A percentile compares a stretch with the other conserved stretches of the same genome.
Conservation (phyloP, 805 yeast species). For the Schwanniomyces pseudopolymorphus region DNA sequence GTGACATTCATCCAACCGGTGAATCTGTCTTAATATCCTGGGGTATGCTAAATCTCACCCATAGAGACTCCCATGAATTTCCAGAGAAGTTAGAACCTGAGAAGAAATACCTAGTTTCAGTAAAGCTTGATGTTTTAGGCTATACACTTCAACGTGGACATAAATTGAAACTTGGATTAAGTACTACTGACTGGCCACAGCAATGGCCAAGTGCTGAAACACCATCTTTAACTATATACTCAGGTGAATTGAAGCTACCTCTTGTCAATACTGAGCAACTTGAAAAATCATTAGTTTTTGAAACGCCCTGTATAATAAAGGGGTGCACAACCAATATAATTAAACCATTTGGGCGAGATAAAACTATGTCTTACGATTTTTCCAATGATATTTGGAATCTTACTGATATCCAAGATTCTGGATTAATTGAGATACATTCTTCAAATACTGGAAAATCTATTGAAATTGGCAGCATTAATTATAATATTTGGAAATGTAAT, state of each 20-base stretch:
- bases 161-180: constrained; percentile 37
- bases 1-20: constrained; percentile 41
- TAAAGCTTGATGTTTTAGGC: constrained; percentile 43
- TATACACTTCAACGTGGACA: constrained; percentile 35
- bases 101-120: constrained; percentile 28
- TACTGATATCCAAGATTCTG: constrained; percentile 35
- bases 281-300: constrained; percentile 25
- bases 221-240: constrained; percentile 32
- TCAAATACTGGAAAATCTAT: constrained; percentile 27
- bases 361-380: constrained; percentile 27
- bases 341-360: constrained; percentile 19
- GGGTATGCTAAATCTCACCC: constrained; percentile 45
- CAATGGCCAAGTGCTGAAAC: constrained; percentile 46
- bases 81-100: constrained; percentile 35
- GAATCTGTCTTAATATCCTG: constrained; percentile 42
- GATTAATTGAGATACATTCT: constrained; percentile 22
- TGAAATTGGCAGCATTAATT: constrained; percentile 40
- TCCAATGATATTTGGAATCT: constrained; percentile 33
- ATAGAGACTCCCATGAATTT: constrained; percentile 40
- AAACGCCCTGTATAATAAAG: constrained; percentile 8
- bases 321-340: constrained; percentile 20
- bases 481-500: constrained; percentile 36
- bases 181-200: constrained; percentile 50
- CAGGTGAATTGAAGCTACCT: constrained; percentile 31
- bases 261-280: constrained; percentile 24